These are phyloP conservation scores for Theileria equi DNA, from an alignment of 169 alveolate species.

Conservation along the genomic window DNA sequence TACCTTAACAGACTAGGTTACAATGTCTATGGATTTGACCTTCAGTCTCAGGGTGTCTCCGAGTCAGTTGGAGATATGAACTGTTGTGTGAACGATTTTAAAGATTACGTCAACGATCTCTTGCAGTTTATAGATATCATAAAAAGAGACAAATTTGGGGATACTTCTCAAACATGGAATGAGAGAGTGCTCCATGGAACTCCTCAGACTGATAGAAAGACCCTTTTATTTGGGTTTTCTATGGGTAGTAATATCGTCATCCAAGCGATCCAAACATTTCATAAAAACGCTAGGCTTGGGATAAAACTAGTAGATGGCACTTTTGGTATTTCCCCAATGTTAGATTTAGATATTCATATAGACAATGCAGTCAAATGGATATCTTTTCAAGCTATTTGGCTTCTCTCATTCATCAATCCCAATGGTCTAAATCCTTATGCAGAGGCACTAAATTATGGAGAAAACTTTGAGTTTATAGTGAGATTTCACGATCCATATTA, in stretches of 20 bases:
- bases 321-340: constrained; percentile 67
- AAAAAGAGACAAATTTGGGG: constrained; percentile 20
- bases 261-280: constrained; percentile 34
- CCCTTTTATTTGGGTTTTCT: constrained; percentile 64
- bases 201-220: constrained; percentile 21
- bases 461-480: too few relatives aligned
- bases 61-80: constrained; percentile 45
- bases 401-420: background rate
- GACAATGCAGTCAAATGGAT: background rate
- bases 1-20: constrained; percentile 56
- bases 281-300: background rate
- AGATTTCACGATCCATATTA: background rate
- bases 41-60: constrained; percentile 69
- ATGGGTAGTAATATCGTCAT: constrained; percentile 69
- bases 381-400: background rate
- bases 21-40: constrained; percentile 67
- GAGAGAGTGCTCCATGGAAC: constrained; percentile 11
- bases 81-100: constrained; percentile 22
- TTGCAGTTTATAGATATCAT: constrained; percentile 63
- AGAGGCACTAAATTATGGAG: too few relatives aligned
- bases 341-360: constrained; percentile 18
- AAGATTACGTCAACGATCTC: constrained; percentile 59
- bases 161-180: constrained; percentile 11
- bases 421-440: background rate
- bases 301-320: constrained; percentile 55